These are phyloP conservation scores for Rhododendron ovatum DNA, from an alignment of 148 eudicot genomes.

Conservation along the genomic window DNA sequence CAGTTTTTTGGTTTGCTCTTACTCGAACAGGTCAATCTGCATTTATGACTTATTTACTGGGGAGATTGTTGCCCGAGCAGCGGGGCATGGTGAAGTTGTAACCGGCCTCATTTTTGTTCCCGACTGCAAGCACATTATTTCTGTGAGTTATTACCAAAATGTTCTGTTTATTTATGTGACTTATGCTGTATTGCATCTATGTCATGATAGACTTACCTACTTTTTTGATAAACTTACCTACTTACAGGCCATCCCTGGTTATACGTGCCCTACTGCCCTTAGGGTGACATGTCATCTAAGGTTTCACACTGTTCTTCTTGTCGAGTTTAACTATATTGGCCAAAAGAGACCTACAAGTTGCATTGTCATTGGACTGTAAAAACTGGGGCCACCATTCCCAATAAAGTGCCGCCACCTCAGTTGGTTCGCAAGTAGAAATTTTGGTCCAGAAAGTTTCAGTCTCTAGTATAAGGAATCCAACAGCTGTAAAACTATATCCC, in stretches of 20 bases:
- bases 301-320: background rate
- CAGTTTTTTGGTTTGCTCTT: constrained; percentile 55
- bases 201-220: background rate
- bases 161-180: background rate
- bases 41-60: constrained; percentile 45
- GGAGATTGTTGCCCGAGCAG: constrained; percentile 48
- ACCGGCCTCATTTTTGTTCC: constrained; percentile 48
- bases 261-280: background rate
- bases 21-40: constrained; percentile 44
- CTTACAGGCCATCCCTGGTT: background rate
- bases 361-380: background rate
- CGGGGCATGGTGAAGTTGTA: constrained; percentile 48
- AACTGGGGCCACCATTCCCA: background rate
- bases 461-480: background rate
- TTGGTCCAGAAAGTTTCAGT: background rate
- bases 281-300: background rate
- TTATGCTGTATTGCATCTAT: background rate
- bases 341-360: background rate
- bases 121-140: constrained; percentile 50
- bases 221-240: background rate
- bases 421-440: background rate
- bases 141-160: constrained; percentile 33
- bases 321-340: background rate
- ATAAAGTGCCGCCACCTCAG: background rate
- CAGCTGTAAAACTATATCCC: background rate